Base-by-base conservation (phyloP, 1,284 basidiomycete species). In the Erythrobasidium hasegawianum region DNA sequence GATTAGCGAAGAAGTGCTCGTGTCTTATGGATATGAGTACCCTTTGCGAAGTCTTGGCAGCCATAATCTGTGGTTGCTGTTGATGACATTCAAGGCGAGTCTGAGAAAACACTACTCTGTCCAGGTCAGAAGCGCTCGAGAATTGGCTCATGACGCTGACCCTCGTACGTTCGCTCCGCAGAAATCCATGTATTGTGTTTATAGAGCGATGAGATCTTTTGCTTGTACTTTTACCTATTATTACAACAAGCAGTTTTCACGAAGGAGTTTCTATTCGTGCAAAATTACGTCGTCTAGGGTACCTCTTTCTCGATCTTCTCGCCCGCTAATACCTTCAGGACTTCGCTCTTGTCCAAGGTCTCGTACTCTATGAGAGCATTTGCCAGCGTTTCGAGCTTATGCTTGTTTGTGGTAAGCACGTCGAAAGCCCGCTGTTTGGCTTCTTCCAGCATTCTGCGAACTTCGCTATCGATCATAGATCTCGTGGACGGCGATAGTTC, bases 291-390 rank as follows among this genome's bases (percentile, higher is more conserved):
- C n/a, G n/a, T 59, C 57, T n/a, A 49, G 13, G 14, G 18, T n/a
- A 60, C 40, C 16, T 52, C 40, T 57, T 59, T 67, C 18, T 69
- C 65, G 24, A 74, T 59, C 40, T 68, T 69, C 47, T 73, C 71
- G 40, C 73, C 73, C 40, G 67, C 65, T 27, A 73, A 64, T 7
- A 73, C 72, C 78, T 84, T 86, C 75, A 82, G 81, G 20, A 96
- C 93, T 78, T 97, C 91, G 20, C 89, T 86, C 47, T 84, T 81
- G 71, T 86, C 86, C 69, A 97, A 80, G 18, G 93, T 96, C 81
- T 97, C 93, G 78, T 95, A 87, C 76, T 95, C 90, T 18, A 96
- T 85, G 67, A 97, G 80, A 3, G 94, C 93, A 62, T 84, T 82
- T 2, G 93, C 93, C 55, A 96, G 83, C 88, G 93, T 70, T 29